A percentile compares a stretch with the other conserved stretches of the same genome.
Conservation (phyloP, 768 basidiomycete genomes). For the Collybia nuda region DNA sequence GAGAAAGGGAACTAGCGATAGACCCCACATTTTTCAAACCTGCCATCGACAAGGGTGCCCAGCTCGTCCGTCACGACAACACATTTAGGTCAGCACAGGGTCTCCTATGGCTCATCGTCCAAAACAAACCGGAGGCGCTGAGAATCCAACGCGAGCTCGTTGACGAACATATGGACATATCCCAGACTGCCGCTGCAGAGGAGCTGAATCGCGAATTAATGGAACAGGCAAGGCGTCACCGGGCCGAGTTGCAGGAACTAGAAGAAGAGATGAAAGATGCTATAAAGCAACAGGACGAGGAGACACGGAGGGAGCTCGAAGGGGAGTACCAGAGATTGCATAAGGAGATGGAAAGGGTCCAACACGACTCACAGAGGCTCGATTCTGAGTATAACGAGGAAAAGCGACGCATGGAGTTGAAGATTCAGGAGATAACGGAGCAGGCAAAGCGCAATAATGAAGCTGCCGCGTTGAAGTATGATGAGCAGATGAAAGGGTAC, state of each 20-base stretch:
- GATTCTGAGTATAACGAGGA: slow-evolving; percentile 36
- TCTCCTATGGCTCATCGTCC: slow-evolving; percentile 41
- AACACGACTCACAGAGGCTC: slow-evolving; percentile 35
- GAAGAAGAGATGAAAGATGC: slow-evolving; percentile 46
- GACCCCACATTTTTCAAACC: slow-evolving; percentile 49
- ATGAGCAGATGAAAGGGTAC: too few species aligned
- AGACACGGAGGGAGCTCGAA: slow-evolving; percentile 43
- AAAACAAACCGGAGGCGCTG: slow-evolving; percentile 39
- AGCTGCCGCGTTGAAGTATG: background rate
- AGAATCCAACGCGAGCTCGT: slow-evolving; percentile 56
- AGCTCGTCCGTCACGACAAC: slow-evolving; percentile 39
- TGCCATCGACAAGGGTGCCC: slow-evolving; percentile 47
- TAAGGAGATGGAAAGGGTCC: slow-evolving; percentile 41
- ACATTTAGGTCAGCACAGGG: slow-evolving; percentile 37
- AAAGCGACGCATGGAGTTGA: slow-evolving; percentile 25
- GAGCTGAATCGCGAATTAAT: slow-evolving; percentile 50
- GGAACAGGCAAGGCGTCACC: slow-evolving; percentile 43
- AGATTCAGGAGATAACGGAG: slow-evolving; percentile 22
- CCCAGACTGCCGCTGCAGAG: slow-evolving; percentile 51
- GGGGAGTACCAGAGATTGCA: slow-evolving; percentile 41
- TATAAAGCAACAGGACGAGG: slow-evolving; percentile 43
- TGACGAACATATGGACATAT: slow-evolving; percentile 38
- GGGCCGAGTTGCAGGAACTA: slow-evolving; percentile 46
- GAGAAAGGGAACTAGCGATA: slow-evolving; percentile 43
- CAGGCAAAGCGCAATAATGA: background rate